Percentiles rank a stretch among this genome's conserved stretches.
phyloP scores from a whole-genome alignment of 257 asterid genomes.

The Parsonsia alboflavescens region DNA sequence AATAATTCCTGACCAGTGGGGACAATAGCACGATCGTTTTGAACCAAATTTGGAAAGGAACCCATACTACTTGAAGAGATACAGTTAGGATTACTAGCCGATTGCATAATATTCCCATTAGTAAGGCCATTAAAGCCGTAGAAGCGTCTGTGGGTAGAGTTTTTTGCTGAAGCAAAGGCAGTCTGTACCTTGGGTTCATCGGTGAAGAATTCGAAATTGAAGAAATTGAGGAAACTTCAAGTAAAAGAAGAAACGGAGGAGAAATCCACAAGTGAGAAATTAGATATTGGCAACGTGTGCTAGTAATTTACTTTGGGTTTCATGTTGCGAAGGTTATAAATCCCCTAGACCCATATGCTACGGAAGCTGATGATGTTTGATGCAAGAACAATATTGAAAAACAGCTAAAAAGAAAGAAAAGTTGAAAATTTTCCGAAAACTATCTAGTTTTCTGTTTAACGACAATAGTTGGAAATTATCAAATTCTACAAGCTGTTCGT shows the following conservation, averaged over 20 bases:
- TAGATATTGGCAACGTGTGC: constrained; percentile 47
- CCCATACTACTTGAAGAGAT: constrained; percentile 12
- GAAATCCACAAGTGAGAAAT: constrained; percentile 52
- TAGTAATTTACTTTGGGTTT: constrained; percentile 50
- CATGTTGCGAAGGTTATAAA: constrained; percentile 58
- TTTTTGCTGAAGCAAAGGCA: constrained; percentile 51
- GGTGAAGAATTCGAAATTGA: constrained; percentile 33
- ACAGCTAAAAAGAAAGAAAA: too few relatives aligned
- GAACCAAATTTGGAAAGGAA: constrained; percentile 34
- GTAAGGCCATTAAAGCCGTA: background rate
- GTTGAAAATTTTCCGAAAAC: too few relatives aligned
- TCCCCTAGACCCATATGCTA: constrained; percentile 47
- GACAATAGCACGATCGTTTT: constrained; percentile 14
- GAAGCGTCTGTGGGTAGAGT: constrained; percentile 27
- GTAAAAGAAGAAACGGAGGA: constrained; percentile 29
- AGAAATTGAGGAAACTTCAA: constrained; percentile 37
- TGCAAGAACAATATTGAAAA: too few relatives aligned
- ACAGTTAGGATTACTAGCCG: constrained; percentile 17
- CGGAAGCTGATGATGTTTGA: too few relatives aligned
- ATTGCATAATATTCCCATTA: constrained; percentile 4
- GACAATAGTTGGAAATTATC: too few relatives aligned
- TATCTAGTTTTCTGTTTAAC: too few relatives aligned
- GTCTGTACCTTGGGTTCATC: constrained; percentile 39
- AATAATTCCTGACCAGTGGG: constrained; percentile 16
- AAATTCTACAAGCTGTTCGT: too few relatives aligned